Evolutionary conservation across 2,329 filamentous ascomycete species (phyloP).

Genomic region (Calonectria pseudoreteaudii): DNA sequence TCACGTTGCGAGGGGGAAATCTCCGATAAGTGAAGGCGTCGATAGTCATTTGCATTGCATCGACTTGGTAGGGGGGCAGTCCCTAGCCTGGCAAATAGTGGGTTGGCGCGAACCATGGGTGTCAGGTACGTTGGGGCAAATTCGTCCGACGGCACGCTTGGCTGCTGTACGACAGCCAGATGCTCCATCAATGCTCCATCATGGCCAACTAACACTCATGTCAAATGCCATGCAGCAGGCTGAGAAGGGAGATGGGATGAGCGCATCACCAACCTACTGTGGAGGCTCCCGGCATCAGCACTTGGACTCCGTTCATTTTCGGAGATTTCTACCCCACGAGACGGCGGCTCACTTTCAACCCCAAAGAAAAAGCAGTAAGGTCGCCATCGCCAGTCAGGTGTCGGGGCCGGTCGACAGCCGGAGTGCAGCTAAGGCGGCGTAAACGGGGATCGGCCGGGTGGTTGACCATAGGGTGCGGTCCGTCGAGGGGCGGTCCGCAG

Average conservation of each 20-base stretch:
- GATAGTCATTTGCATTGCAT: conserved; percentile 1
- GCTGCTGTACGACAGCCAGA: background rate
- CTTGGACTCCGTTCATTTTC: background rate
- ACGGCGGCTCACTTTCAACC: background rate
- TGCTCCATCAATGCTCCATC: background rate
- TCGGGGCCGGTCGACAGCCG: background rate
- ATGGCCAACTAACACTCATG: background rate
- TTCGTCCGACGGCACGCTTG: background rate
- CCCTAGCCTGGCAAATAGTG: conserved; percentile 4
- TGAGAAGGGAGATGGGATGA: background rate
- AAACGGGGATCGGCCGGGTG: conserved; percentile 24
- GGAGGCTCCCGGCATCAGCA: background rate
- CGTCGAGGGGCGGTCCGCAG: conserved; percentile 28
- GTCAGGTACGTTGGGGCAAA: background rate
- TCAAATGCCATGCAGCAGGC: background rate
- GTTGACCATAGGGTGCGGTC: conserved; percentile 19
- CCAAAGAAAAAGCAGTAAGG: background rate
- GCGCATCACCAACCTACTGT: background rate
- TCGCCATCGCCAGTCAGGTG: background rate
- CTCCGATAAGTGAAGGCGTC: conserved; percentile 11
- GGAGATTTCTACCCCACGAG: conserved; percentile 6
- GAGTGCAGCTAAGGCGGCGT: conserved; percentile 3
- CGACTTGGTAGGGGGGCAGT: background rate
- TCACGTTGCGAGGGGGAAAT: conserved; percentile 7
- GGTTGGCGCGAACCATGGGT: background rate